Conservation (phyloP, 495 filamentous ascomycete species). For the Penicillium ochrochloron region DNA sequence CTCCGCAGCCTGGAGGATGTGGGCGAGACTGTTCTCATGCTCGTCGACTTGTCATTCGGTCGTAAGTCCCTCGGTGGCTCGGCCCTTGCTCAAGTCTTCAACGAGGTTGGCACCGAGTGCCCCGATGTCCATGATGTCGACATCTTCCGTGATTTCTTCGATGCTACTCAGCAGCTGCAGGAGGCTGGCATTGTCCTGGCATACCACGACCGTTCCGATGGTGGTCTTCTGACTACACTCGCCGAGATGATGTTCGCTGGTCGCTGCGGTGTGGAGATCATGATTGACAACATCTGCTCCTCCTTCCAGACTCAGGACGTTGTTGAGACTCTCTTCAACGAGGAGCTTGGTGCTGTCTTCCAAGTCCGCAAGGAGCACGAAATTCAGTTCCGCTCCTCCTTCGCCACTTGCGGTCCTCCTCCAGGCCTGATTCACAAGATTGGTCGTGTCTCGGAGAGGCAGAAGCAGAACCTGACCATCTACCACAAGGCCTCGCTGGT, state of each 20-base stretch:
- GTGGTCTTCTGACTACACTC: slow-evolving; percentile 88
- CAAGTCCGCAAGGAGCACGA: slow-evolving; percentile 86
- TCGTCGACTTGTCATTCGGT: slow-evolving; percentile 84
- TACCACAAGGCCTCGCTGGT: slow-evolving; percentile 69
- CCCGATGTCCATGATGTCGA: slow-evolving; percentile 85
- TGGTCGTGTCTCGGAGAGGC: slow-evolving; percentile 67
- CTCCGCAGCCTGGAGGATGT: slow-evolving; percentile 83
- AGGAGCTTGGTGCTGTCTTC: slow-evolving; percentile 97
- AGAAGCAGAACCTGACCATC: slow-evolving; percentile 81
- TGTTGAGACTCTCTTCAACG: slow-evolving; percentile 84
- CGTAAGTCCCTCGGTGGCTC: slow-evolving; percentile 85
- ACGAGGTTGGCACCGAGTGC: slow-evolving; percentile 78
- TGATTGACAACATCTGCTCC: slow-evolving; percentile 71
- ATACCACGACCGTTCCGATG: slow-evolving; percentile 94
- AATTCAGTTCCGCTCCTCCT: slow-evolving; percentile 83
- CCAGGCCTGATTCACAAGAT: slow-evolving; percentile 79
- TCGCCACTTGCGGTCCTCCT: slow-evolving; percentile 90
- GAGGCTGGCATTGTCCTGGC: slow-evolving; percentile 86
- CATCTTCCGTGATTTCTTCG: slow-evolving; percentile 87
- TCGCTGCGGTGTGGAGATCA: slow-evolving; percentile 83
- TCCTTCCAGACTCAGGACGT: slow-evolving; percentile 62
- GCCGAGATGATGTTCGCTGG: slow-evolving; percentile 99
- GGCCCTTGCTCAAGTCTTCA: slow-evolving; percentile 89
- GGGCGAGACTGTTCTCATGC: slow-evolving; percentile 86
- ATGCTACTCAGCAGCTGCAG: slow-evolving; percentile 85